Evolutionary conservation across 2,329 filamentous ascomycete genomes (phyloP).

Genomic region (Verticillium longisporum): DNA sequence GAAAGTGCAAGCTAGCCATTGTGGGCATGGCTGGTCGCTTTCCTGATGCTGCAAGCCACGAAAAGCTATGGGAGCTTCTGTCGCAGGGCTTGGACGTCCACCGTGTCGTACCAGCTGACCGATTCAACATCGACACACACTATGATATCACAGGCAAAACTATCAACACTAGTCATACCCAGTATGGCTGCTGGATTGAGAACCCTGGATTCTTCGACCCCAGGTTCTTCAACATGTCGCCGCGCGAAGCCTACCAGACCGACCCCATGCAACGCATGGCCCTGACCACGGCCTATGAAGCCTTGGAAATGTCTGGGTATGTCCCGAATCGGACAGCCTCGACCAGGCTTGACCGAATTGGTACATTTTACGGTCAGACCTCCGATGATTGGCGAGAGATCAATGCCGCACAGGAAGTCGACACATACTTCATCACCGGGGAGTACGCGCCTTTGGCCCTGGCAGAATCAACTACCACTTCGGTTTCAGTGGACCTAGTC

Average conservation of each 20-base stretch:
- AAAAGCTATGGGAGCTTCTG: constrained; percentile 46
- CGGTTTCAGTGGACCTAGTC: constrained; percentile 67
- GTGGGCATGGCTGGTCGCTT: constrained; percentile 54
- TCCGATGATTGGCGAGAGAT: constrained; percentile 76
- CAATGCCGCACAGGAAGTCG: constrained; percentile 62
- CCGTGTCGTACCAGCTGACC: constrained; percentile 47
- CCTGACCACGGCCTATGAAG: constrained; percentile 70
- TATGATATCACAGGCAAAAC: constrained; percentile 54
- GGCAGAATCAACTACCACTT: constrained; percentile 73
- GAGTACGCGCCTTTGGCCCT: constrained; percentile 40
- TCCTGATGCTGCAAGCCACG: constrained; percentile 30
- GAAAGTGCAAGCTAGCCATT: constrained; percentile 69
- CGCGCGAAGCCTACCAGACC: constrained; percentile 58
- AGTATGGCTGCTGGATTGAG: constrained; percentile 45
- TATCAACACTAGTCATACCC: constrained; percentile 48
- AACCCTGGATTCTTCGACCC: constrained; percentile 62
- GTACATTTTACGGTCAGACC: constrained; percentile 70
- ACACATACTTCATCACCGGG: constrained; percentile 48
- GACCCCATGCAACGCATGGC: constrained; percentile 72
- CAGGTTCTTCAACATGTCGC: constrained; percentile 68
- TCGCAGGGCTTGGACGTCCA: constrained; percentile 60
- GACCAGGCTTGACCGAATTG: constrained; percentile 51
- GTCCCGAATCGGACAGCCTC: constrained; percentile 62
- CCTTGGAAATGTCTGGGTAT: constrained; percentile 69
- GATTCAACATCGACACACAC: constrained; percentile 56